Evolutionary conservation across 2,329 filamentous ascomycete genomes (phyloP).

Genomic region (Aspergillus brasiliensis): DNA sequence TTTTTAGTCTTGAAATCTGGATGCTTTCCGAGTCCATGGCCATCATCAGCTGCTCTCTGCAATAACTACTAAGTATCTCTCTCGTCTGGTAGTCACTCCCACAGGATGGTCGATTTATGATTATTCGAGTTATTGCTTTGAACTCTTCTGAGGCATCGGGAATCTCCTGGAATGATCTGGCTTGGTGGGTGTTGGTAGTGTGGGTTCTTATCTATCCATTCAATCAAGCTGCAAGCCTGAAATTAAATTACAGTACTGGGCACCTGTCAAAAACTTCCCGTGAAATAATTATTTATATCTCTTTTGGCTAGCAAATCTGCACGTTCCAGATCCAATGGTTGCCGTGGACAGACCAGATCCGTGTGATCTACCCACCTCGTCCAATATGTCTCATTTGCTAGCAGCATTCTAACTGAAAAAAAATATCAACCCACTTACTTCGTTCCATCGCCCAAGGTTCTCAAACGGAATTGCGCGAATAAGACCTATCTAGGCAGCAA

Average conservation of each 20-base stretch:
- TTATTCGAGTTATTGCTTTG: too few species aligned
- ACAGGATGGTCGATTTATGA: background rate
- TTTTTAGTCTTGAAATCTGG: background rate
- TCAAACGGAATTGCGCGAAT: background rate
- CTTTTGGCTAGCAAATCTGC: background rate
- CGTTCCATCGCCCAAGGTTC: background rate
- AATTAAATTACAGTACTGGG: background rate
- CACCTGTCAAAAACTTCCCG: background rate
- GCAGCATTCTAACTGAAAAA: too few species aligned
- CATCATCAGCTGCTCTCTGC: background rate
- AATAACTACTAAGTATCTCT: too few species aligned
- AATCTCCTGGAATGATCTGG: background rate
- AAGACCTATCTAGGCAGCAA: background rate
- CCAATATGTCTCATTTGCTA: background rate
- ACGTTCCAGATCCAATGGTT: slow-evolving; percentile 1
- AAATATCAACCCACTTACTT: background rate
- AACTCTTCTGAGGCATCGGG: background rate
- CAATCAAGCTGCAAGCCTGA: background rate
- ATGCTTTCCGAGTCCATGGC: background rate
- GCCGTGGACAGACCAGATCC: background rate
- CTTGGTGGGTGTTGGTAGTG: background rate
- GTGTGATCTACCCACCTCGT: background rate
- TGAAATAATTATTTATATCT: background rate
- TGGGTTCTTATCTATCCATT: too few species aligned
- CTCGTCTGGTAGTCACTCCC: background rate